Percentiles rank a stretch among this genome's conserved stretches.
These are phyloP conservation scores for Penicillium mononematosum DNA, from an alignment of 495 filamentous ascomycete species.

Conservation along the genomic window DNA sequence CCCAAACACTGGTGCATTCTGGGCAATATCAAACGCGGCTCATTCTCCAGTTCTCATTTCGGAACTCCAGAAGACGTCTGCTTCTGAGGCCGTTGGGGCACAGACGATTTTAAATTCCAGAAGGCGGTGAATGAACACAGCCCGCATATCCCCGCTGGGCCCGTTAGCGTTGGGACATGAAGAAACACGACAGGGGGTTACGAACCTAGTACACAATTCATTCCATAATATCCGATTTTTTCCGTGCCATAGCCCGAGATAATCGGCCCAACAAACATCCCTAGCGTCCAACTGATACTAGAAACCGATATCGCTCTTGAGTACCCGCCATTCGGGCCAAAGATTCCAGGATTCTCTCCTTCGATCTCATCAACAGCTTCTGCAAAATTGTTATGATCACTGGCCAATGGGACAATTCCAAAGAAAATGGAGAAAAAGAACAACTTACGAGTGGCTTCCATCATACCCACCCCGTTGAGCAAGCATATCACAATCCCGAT, in stretches of 20 bases:
- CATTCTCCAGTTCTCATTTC: neutral
- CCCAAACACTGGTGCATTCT: constrained; percentile 1
- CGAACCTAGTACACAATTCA: constrained; percentile 29
- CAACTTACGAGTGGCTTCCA: constrained; percentile 27
- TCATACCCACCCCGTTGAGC: constrained; percentile 25
- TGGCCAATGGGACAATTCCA: neutral
- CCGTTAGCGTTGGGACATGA: neutral
- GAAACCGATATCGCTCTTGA: constrained; percentile 31
- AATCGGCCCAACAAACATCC: constrained; percentile 34
- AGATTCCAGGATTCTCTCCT: constrained; percentile 21
- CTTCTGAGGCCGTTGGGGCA: constrained; percentile 8
- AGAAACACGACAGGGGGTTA: neutral
- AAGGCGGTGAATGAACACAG: constrained; percentile 11
- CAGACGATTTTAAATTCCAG: constrained; percentile 11
- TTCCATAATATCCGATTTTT: constrained; percentile 28
- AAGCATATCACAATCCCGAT: constrained; percentile 18
- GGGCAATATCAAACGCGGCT: neutral
- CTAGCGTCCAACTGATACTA: constrained; percentile 31
- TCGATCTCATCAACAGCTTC: constrained; percentile 26
- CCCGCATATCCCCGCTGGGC: constrained; percentile 14
- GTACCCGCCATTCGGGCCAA: constrained; percentile 28
- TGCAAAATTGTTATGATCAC: neutral
- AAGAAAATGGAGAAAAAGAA: neutral
- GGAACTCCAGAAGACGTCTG: neutral
- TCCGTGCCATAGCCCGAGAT: constrained; percentile 31